phyloP scores from a whole-genome alignment of 176 grass and related monocot genomes.

The Triticum monococcum region DNA sequence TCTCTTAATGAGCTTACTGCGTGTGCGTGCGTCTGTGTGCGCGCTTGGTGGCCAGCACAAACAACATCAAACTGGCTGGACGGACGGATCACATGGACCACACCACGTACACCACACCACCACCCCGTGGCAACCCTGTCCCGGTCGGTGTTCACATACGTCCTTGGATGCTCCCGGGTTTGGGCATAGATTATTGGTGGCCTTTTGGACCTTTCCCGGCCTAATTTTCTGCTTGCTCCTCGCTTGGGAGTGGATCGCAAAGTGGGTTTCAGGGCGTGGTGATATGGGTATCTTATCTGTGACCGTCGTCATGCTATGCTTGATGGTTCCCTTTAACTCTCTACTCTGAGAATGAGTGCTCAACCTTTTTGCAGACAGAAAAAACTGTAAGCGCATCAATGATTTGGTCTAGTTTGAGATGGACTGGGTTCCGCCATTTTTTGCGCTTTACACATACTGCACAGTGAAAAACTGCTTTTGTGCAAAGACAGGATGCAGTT shows the following conservation, averaged over 20 bases:
- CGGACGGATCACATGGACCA: slow-evolving; percentile 29
- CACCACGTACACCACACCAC: not conserved
- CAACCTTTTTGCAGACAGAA: not conserved
- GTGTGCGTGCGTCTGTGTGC: not conserved
- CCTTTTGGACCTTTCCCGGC: not conserved
- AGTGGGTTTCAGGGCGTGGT: not conserved
- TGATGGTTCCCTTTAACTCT: not conserved
- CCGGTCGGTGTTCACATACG: not conserved
- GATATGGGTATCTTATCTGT: not conserved
- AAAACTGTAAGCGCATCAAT: not conserved
- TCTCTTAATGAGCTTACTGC: not conserved
- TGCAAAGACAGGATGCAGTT: not conserved
- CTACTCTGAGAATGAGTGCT: not conserved
- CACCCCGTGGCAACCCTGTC: not conserved
- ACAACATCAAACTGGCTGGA: slow-evolving; percentile 40
- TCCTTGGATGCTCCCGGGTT: slow-evolving; percentile 8
- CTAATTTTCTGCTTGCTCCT: not conserved
- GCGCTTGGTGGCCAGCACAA: slow-evolving; percentile 31
- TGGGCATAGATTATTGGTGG: not conserved
- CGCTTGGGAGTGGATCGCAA: not conserved
- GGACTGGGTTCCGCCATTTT: not conserved
- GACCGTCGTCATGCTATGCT: not conserved
- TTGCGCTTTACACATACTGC: not conserved
- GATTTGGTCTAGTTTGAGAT: not conserved
- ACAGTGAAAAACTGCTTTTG: not conserved